Conservation (phyloP, 2,329 filamentous ascomycete genomes). For the Cryphonectria japonica region DNA sequence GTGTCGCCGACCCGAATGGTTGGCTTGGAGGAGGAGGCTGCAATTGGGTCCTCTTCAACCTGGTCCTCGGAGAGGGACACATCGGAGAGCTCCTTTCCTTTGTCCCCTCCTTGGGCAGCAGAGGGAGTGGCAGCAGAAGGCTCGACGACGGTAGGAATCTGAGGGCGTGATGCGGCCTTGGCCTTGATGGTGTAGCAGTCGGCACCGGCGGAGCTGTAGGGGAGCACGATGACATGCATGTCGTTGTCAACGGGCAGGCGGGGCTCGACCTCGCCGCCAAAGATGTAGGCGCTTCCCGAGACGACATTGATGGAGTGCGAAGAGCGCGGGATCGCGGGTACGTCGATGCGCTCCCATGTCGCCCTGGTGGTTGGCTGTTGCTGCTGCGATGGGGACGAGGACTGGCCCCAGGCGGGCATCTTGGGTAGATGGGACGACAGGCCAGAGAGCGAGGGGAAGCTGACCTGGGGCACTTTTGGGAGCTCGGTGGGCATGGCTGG, state of each 20-base stretch:
- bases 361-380: conserved; percentile 48
- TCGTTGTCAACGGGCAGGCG: conserved; percentile 71
- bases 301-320: conserved; percentile 72
- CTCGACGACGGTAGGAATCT: conserved; percentile 33
- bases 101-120: conserved; percentile 26
- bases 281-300: conserved; percentile 62
- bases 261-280: conserved; percentile 73
- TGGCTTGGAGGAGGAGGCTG: conserved; percentile 37
- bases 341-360: conserved; percentile 63
- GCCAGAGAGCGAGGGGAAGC: conserved; percentile 32
- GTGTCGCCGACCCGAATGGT: conserved; percentile 19
- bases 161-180: conserved; percentile 39
- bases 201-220: conserved; percentile 58
- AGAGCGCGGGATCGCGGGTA: conserved; percentile 67
- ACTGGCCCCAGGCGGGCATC: conserved; percentile 31
- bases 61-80: conserved; percentile 25
- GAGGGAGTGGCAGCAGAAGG: conserved; percentile 23
- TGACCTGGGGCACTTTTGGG: conserved; percentile 34
- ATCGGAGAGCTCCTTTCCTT: conserved; percentile 40
- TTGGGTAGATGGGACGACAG: conserved; percentile 34
- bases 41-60: neutral
- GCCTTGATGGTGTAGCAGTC: conserved; percentile 64
- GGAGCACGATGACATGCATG: conserved; percentile 68
- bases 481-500: conserved; percentile 31
- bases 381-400: conserved; percentile 26